These are phyloP conservation scores for Durusdinium trenchii DNA, from an alignment of 73 alveolate genomes.

Conservation along the genomic window DNA sequence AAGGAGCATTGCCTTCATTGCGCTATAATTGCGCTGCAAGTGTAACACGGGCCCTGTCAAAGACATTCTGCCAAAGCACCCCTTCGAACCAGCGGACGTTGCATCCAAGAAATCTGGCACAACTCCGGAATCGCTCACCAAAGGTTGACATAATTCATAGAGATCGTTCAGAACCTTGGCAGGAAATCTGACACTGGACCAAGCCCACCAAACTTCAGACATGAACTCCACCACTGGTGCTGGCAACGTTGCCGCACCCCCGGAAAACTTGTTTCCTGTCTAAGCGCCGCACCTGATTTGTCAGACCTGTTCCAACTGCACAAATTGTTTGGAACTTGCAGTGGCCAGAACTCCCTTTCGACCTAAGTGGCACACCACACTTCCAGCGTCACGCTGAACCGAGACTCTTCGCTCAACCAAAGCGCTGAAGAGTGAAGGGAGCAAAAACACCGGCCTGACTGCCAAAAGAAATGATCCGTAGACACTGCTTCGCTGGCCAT, in stretches of 20 bases:
- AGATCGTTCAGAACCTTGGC: constrained; percentile 54
- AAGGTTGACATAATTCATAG: constrained; percentile 11
- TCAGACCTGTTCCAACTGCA: constrained; percentile 58
- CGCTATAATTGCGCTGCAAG: too few species aligned
- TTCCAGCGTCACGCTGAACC: too few species aligned
- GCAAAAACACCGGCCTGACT: constrained; percentile 43
- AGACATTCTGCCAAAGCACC: neutral
- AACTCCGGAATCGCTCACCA: constrained; percentile 16
- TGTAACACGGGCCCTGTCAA: neutral
- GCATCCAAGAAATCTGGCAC: constrained; percentile 20
- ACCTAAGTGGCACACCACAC: too few species aligned
- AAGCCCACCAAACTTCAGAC: neutral
- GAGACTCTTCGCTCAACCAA: too few species aligned
- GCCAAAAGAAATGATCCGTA: constrained; percentile 99
- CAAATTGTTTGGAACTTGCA: constrained; percentile 37
- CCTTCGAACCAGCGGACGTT: too few species aligned
- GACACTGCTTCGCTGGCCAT: constrained; percentile 98
- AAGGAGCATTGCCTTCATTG: too few species aligned
- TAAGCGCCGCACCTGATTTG: constrained; percentile 8
- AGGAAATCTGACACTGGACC: neutral
- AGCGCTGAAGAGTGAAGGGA: too few species aligned
- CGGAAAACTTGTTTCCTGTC: neutral
- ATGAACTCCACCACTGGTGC: neutral
- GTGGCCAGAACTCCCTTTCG: too few species aligned
- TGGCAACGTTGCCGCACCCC: neutral